A percentile compares a stretch with the other conserved stretches of the same genome.
phyloP scores from a whole-genome alignment of 1,284 basidiomycete species.

The Rhizopogon hawkerae region DNA sequence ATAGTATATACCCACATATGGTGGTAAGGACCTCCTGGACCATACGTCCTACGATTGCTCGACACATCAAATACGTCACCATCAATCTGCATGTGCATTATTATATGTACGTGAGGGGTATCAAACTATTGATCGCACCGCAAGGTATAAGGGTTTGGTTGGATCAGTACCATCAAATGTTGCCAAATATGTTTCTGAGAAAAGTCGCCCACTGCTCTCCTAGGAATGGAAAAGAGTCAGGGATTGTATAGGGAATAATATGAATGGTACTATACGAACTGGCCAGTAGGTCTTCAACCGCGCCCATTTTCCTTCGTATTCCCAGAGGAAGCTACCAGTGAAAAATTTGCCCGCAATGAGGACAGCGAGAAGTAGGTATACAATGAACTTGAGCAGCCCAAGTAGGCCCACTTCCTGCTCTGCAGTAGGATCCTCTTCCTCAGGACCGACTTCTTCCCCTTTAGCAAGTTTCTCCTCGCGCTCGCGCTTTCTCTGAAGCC shows the following conservation, averaged over 20 bases:
- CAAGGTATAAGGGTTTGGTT: conserved; percentile 76
- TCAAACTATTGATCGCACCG: conserved; percentile 41
- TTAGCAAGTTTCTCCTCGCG: conserved; percentile 64
- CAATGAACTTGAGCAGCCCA: conserved; percentile 60
- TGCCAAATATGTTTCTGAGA: conserved; percentile 63
- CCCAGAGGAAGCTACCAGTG: conserved; percentile 74
- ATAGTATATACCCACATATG: conserved; percentile 54
- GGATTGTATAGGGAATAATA: conserved; percentile 4
- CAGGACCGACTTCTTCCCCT: conserved; percentile 64
- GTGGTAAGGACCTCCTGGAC: conserved; percentile 81
- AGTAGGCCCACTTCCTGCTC: conserved; percentile 55
- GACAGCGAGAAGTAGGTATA: conserved; percentile 46
- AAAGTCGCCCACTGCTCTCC: conserved; percentile 55
- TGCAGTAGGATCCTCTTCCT: conserved; percentile 63
- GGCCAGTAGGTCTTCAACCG: conserved; percentile 54
- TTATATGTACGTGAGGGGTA: conserved; percentile 9
- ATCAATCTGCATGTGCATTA: conserved; percentile 54
- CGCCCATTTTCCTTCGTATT: conserved; percentile 56
- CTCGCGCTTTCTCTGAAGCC: conserved; percentile 61
- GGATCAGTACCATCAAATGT: conserved; percentile 68
- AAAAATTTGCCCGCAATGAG: conserved; percentile 69
- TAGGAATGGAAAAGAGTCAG: conserved; percentile 13
- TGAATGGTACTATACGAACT: conserved; percentile 31
- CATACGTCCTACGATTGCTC: conserved; percentile 70
- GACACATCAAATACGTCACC: conserved; percentile 92